Evolutionary conservation across 176 grass and related monocot genomes (phyloP).

Genomic region (Oryza longistaminata): DNA sequence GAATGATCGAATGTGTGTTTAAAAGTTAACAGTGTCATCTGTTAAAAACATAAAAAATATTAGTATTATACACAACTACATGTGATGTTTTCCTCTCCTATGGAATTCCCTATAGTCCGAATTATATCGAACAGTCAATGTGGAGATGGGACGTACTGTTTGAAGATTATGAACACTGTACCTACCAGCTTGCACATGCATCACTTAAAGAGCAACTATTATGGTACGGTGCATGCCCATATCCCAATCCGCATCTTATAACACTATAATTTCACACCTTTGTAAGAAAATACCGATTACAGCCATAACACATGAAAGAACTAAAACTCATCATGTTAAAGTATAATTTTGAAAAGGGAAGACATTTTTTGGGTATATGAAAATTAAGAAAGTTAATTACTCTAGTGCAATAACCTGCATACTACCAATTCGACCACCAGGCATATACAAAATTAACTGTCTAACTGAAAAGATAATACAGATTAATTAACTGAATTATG

Average conservation of each 20-base stretch:
- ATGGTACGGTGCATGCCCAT: slow-evolving; percentile 24
- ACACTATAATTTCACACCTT: neutral
- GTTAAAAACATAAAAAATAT: neutral
- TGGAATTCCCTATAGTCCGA: neutral
- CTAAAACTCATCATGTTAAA: neutral
- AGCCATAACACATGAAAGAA: neutral
- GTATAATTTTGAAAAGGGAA: neutral
- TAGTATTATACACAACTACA: neutral
- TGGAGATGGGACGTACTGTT: neutral
- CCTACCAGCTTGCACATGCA: slow-evolving; percentile 33
- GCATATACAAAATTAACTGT: slow-evolving; percentile 4
- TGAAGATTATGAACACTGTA: neutral
- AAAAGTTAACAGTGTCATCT: too few species aligned
- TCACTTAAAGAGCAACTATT: slow-evolving; percentile 30
- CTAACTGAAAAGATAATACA: slow-evolving; percentile 20
- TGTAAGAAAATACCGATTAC: neutral
- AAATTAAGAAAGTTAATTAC: neutral
- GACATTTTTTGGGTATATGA: neutral
- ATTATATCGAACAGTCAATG: neutral
- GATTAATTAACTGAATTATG: slow-evolving; percentile 25
- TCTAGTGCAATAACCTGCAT: neutral
- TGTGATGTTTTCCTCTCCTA: neutral
- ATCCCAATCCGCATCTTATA: slow-evolving; percentile 5
- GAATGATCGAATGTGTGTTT: too few species aligned
- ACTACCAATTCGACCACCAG: neutral